Conservation (phyloP, 768 basidiomycete species). For the Gloeophyllum trabeum region DNA sequence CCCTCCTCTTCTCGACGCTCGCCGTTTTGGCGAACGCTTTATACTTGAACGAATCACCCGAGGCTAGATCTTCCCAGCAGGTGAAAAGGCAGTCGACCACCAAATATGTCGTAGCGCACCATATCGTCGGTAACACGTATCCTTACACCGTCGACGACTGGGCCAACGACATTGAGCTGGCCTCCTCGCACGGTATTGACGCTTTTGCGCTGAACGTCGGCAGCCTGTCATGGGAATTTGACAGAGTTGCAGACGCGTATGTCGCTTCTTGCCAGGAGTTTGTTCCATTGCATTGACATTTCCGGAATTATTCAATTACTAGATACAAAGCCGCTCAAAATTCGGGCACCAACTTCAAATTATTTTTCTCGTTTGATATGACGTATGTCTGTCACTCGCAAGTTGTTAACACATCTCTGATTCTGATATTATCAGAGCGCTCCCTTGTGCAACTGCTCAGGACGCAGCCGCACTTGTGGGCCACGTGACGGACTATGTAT, state of each 20-base stretch:
- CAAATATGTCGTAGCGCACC: slow-evolving; percentile 47
- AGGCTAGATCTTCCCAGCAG: too few relatives aligned
- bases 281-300: too few relatives aligned
- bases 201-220: slow-evolving; percentile 16
- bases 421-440: slow-evolving; percentile 13
- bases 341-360: slow-evolving; percentile 28
- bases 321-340: slow-evolving; percentile 35
- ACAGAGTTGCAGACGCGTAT: slow-evolving; percentile 13
- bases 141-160: slow-evolving; percentile 21
- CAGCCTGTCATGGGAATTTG: slow-evolving; percentile 7
- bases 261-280: too few relatives aligned
- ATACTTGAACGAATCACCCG: too few relatives aligned
- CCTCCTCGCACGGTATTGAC: slow-evolving; percentile 15
- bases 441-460: slow-evolving; percentile 31
- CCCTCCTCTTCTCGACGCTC: too few relatives aligned
- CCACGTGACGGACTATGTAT: slow-evolving; percentile 34
- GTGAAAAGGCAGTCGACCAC: too few relatives aligned
- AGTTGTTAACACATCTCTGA: slow-evolving; percentile 4
- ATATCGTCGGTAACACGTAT: slow-evolving; percentile 24
- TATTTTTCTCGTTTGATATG: slow-evolving; percentile 78
- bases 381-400: slow-evolving; percentile 27
- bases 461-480: slow-evolving; percentile 30
- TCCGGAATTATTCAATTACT: too few relatives aligned
- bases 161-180: slow-evolving; percentile 20
- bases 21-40: too few relatives aligned